These are phyloP conservation scores for Bothriochloa decipiens DNA, from an alignment of 176 grass and related monocot genomes.

Conservation along the genomic window DNA sequence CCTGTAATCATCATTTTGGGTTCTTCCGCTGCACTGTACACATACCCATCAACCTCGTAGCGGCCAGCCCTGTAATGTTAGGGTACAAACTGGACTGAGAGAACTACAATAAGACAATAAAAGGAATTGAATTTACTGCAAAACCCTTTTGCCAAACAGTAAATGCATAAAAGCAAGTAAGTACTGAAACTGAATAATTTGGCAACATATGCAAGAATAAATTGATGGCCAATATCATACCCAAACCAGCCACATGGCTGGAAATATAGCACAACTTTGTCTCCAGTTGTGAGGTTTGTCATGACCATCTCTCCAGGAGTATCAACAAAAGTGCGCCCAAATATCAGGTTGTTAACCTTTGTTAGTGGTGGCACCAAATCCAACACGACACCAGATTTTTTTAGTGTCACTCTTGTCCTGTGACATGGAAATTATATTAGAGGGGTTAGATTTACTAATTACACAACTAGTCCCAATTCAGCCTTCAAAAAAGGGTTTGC, in stretches of 20 bases:
- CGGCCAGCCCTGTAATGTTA: conserved; percentile 71
- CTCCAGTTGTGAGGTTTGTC: conserved; percentile 84
- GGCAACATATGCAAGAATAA: not conserved
- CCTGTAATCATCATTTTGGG: conserved; percentile 93
- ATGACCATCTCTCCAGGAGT: conserved; percentile 85
- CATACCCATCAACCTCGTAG: conserved; percentile 94
- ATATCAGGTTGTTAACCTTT: conserved; percentile 94
- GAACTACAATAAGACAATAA: not conserved
- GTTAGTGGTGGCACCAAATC: conserved; percentile 86
- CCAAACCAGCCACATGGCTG: conserved; percentile 98
- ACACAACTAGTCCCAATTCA: not conserved
- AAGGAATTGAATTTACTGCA: not conserved
- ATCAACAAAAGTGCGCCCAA: conserved; percentile 92
- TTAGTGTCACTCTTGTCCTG: conserved; percentile 87
- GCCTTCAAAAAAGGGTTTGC: not conserved
- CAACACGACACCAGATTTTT: conserved; percentile 74
- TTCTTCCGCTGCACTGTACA: conserved; percentile 87
- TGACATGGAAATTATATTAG: conserved; percentile 37
- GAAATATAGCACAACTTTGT: conserved; percentile 92
- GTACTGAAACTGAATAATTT: not conserved
- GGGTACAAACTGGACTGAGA: not conserved
- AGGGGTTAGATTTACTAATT: conserved; percentile 28
- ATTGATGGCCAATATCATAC: conserved; percentile 44
- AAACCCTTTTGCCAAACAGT: not conserved
- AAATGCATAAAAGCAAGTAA: not conserved